Evolutionary conservation across 1,139 yeast genomes (phyloP).

Genomic region (Candida sp.): DNA sequence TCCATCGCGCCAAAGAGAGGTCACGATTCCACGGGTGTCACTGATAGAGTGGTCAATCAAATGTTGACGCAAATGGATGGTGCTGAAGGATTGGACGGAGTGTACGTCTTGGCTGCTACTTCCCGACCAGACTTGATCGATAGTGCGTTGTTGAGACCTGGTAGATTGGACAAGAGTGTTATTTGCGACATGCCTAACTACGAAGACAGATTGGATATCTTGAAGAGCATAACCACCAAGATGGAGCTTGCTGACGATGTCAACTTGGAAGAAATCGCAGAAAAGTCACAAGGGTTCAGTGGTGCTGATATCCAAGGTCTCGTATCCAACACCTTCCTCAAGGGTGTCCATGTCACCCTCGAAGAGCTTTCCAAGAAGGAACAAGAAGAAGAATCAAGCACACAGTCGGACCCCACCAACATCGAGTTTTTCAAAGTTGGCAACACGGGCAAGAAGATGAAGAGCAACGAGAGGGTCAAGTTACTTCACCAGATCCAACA

Average conservation of each 20-base stretch:
- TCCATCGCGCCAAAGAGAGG: conserved; percentile 99
- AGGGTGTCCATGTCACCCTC: conserved; percentile 83
- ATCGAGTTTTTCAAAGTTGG: conserved; percentile 39
- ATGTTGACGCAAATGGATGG: conserved; percentile 99
- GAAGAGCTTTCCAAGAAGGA: conserved; percentile 39
- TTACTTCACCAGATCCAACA: conserved; percentile 52
- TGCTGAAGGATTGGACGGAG: conserved; percentile 98
- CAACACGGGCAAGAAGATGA: conserved; percentile 36
- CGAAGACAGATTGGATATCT: conserved; percentile 75
- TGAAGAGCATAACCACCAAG: conserved; percentile 61
- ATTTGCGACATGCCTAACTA: conserved; percentile 85
- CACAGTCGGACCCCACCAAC: conserved; percentile 20
- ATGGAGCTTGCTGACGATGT: conserved; percentile 58
- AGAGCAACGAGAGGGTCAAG: conserved; percentile 49
- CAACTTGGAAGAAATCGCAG: conserved; percentile 59
- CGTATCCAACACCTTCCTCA: conserved; percentile 89
- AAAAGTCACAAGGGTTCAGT: conserved; percentile 73
- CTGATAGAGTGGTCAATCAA: conserved; percentile 97
- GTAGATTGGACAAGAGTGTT: conserved; percentile 91
- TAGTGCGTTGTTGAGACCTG: conserved; percentile 93
- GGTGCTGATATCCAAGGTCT: conserved; percentile 97
- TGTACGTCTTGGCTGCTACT: conserved; percentile 95
- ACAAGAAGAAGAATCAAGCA: conserved; percentile 20
- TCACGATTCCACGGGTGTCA: conserved; percentile 97
- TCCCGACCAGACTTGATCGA: conserved; percentile 95